phyloP scores from a whole-genome alignment of 2,329 filamentous ascomycete species.

The Xylaria polymorpha region DNA sequence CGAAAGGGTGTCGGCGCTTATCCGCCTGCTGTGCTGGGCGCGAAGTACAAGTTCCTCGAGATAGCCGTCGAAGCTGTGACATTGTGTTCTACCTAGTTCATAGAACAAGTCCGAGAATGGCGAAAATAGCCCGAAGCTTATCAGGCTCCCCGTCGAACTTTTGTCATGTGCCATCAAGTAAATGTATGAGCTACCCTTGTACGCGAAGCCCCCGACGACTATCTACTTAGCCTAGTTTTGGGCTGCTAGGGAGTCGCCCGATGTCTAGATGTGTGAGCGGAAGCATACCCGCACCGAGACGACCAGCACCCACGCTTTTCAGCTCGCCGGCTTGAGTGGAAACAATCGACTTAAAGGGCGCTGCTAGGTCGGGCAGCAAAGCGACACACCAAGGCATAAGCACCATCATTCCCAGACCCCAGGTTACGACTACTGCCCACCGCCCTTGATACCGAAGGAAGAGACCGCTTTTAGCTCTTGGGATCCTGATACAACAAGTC shows the following conservation, averaged over 20 bases:
- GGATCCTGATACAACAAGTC: not conserved
- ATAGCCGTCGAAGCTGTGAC: not conserved
- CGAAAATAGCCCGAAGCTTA: not conserved
- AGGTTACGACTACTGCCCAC: not conserved
- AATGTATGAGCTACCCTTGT: not conserved
- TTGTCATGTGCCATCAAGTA: not conserved
- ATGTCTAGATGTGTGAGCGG: not conserved
- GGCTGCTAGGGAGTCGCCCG: not conserved
- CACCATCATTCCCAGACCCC: not conserved
- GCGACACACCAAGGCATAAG: not conserved
- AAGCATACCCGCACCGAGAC: not conserved
- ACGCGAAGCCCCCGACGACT: not conserved
- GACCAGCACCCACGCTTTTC: not conserved
- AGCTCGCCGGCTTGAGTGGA: not conserved
- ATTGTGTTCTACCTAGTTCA: not conserved
- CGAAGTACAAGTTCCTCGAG: not conserved
- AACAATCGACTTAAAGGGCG: not conserved
- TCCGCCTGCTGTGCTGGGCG: not conserved
- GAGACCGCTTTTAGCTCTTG: not conserved
- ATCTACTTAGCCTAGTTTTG: not conserved
- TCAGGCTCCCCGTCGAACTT: not conserved
- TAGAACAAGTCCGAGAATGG: not conserved
- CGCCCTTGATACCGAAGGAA: not conserved
- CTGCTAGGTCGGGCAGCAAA: not conserved
- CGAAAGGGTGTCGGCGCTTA: not conserved